Base-by-base conservation (phyloP, 2,329 filamentous ascomycete species). In the Cryoendolithus antarcticus region DNA sequence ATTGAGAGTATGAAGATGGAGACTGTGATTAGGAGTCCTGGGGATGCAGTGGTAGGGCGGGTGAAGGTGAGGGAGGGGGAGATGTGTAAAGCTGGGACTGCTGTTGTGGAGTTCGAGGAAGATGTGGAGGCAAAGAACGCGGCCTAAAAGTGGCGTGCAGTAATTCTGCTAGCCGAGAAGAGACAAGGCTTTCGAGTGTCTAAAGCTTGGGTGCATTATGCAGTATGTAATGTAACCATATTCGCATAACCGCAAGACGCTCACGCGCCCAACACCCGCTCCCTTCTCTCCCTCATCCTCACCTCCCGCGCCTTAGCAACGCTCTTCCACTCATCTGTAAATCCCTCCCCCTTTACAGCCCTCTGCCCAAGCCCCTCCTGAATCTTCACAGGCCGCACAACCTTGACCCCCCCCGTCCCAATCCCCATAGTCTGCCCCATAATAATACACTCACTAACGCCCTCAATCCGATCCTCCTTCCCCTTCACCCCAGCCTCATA, bases 371-470 rank as follows among this genome's bases (percentile, higher is more conserved):
- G 13, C 32, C 32, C 40, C 10, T 28, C 29, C 29, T 42, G 36
- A 30, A 41, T 40, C 19, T 80, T 80, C 46, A 96, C 62, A 42
- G 76, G 72, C 32, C 88, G 70, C 3, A 95, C 82, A 15, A 96
- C 82, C 57, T 93, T 80, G 71, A 96, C 91, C 2, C 84, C 82
- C 4, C 91, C 91, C 0, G 91, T 98, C 4, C 91, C 91, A 29
- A 98, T 70, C 33, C 74, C 75, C 74, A 96, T 93, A 32, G 81
- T 88, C 69, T 96, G 89, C 10, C 91, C 91, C 80, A 96, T 91
- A 57, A 98, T 98, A 57, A 98, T 96, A 62, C 86, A 93, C 65
- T 98, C 91, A 40, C 77, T 84, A 7, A 98, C 91, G 52, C 91
- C 91, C 60, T 94, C 84, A 44, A 98, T 93, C 46, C 75, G 72